Conservation (phyloP, 176 grass and related monocot genomes). For the Rhynchospora breviuscula region DNA sequence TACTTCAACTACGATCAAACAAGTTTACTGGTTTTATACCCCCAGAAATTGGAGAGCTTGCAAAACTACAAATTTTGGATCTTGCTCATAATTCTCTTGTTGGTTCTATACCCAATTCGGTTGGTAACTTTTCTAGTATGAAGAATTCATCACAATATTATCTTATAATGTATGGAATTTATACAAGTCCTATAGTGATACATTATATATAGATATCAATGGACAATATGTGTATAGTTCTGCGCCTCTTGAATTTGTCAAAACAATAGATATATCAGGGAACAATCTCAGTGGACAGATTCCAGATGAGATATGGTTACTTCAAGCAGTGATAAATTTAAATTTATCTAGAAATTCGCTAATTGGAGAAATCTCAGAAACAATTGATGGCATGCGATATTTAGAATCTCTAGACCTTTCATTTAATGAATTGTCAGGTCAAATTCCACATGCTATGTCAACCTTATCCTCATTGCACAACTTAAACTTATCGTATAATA, state of each 20-base stretch:
- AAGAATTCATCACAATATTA: background rate
- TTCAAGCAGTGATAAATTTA: background rate
- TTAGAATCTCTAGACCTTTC: slow-evolving; percentile 20
- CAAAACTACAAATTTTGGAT: slow-evolving; percentile 19
- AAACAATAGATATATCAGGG: background rate
- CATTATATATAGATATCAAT: slow-evolving; percentile 1
- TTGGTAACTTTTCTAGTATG: background rate
- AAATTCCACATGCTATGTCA: background rate
- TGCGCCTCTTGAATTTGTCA: background rate
- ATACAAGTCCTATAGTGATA: background rate
- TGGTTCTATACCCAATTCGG: background rate
- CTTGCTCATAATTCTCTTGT: background rate
- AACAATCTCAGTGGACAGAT: slow-evolving; percentile 13
- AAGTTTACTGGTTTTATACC: background rate
- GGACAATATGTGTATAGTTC: background rate
- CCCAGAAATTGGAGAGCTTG: background rate
- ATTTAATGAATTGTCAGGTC: background rate
- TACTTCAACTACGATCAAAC: slow-evolving; percentile 14
- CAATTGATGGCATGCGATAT: background rate
- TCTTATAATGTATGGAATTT: no score
- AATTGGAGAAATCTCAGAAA: background rate
- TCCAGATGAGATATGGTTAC: background rate
- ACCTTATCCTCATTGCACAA: background rate
- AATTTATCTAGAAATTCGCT: slow-evolving; percentile 6
- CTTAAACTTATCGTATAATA: background rate